A percentile compares a stretch with the other conserved stretches of the same genome.
Conservation (phyloP, 2,329 filamentous ascomycete genomes). For the Emmonsiellopsis sp. region DNA sequence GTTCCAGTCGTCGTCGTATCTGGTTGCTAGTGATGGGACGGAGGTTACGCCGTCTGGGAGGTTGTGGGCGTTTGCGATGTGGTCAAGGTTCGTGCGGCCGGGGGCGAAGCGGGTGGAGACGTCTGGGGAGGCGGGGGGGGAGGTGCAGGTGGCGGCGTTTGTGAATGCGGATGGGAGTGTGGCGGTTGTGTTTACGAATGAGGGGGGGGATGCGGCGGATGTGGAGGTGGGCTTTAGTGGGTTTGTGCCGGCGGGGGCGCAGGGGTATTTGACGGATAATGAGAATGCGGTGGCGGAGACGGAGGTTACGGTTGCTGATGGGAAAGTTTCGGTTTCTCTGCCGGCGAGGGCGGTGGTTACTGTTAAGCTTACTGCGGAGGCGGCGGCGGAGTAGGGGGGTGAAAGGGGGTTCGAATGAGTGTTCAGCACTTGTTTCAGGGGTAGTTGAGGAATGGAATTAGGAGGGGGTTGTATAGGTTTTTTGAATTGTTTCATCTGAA, state of each 20-base stretch:
- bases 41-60: constrained; percentile 25
- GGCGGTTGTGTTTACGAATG: constrained; percentile 23
- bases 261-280: constrained; percentile 32
- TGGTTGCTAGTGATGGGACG: constrained; percentile 28
- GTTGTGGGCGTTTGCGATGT: constrained; percentile 36
- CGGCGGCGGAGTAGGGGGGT: too few species aligned
- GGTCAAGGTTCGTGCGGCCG: constrained; percentile 28
- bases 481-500: too few species aligned
- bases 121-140: constrained; percentile 15
- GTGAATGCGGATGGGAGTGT: constrained; percentile 26
- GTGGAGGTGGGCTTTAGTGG: constrained; percentile 22
- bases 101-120: constrained; percentile 30
- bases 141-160: constrained; percentile 18
- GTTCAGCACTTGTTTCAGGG: too few species aligned
- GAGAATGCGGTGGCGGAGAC: constrained; percentile 13
- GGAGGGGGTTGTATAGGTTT: too few species aligned
- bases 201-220: constrained; percentile 16
- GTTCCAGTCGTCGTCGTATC: constrained; percentile 11
- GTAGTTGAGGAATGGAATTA: too few species aligned
- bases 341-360: not conserved
- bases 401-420: too few species aligned
- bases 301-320: not conserved
- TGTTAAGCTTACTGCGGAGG: not conserved
- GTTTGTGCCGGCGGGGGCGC: constrained; percentile 18
- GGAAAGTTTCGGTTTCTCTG: not conserved